Evolutionary conservation across 768 basidiomycete genomes (phyloP), one percentile per base, ranked within the genome.

Genomic region (Pholiota conissans): DNA sequence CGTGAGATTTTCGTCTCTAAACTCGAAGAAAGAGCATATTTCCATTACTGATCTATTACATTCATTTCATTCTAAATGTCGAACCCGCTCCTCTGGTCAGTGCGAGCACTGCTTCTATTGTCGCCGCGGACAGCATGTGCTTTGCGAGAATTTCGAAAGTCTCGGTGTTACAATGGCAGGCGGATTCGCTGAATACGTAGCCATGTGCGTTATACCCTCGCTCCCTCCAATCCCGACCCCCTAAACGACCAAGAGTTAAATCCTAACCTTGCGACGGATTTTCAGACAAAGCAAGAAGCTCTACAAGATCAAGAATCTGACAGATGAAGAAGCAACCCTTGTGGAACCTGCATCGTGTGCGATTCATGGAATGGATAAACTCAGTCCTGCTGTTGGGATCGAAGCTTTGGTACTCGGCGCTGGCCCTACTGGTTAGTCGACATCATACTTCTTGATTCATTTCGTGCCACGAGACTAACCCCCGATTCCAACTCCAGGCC

Each of bases 261-360:
- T 49, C 58, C 58, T 52, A 49, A 57, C 35, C 55, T 54, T 22
- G 39, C 24, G 34, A 49, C 39, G 57, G 59, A 59, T 54, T 62
- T 53, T 34, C 57, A 76, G 72, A 52, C 67, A 75, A 60, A 69
- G 87, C 58, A 82, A 86, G 71, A 93, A 93, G 66, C 77, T 91
- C 18, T 95, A 91, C 81, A 92, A 91, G 74, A 87, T 95, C 66
- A 77, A 91, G 64, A 94, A 95, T 73, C 81, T 95, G 49, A 84
- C 84, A 14, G 92, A 94, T 67, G 90, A 93, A 67, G 92, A 95
- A 63, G 86, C 93, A 0, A 93, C 91, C 6, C 84, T 95, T 24
- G 79, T 95, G 42, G 93, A 95, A 68, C 94, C 93, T 32, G 91
- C 92, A 10, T 87, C 93, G 3, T 96, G 93, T 66, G 93, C 93